phyloP scores from a whole-genome alignment of 805 yeast species.

The Clavispora santaluciae region DNA sequence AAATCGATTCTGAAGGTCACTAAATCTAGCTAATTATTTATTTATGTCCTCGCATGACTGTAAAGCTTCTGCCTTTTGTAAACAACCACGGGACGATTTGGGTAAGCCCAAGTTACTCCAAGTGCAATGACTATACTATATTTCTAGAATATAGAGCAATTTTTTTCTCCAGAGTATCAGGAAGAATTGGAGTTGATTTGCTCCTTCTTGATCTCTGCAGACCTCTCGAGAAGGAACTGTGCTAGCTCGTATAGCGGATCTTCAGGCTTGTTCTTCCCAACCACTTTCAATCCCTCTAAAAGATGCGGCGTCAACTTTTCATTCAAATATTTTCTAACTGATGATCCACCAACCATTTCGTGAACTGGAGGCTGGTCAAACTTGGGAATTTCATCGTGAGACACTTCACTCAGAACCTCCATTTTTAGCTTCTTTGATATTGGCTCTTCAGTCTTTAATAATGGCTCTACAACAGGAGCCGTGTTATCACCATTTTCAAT shows the following conservation, averaged over 20 bases:
- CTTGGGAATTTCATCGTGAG: neutral
- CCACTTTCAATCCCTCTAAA: slow-evolving; percentile 56
- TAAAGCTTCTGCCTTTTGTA: no score
- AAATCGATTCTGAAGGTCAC: no score
- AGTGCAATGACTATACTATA: no score
- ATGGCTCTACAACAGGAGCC: neutral
- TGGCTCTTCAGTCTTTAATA: slow-evolving; percentile 1
- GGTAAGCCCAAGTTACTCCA: no score
- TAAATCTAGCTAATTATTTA: no score
- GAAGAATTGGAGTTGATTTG: neutral
- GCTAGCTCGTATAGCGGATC: slow-evolving; percentile 54
- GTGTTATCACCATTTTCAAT: neutral
- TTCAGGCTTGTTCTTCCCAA: slow-evolving; percentile 48
- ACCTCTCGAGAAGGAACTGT: slow-evolving; percentile 41
- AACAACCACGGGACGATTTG: no score
- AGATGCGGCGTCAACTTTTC: slow-evolving; percentile 58
- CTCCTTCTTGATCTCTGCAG: slow-evolving; percentile 3
- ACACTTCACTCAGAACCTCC: neutral
- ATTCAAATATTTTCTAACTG: slow-evolving; percentile 65
- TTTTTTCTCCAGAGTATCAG: no score
- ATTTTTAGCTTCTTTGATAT: neutral
- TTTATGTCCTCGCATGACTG: no score
- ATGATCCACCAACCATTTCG: slow-evolving; percentile 65
- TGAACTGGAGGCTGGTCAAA: slow-evolving; percentile 30
- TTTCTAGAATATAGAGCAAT: no score